Evolutionary conservation across 345 rosid species (phyloP).

Genomic region (Gossypium ekmanianum): DNA sequence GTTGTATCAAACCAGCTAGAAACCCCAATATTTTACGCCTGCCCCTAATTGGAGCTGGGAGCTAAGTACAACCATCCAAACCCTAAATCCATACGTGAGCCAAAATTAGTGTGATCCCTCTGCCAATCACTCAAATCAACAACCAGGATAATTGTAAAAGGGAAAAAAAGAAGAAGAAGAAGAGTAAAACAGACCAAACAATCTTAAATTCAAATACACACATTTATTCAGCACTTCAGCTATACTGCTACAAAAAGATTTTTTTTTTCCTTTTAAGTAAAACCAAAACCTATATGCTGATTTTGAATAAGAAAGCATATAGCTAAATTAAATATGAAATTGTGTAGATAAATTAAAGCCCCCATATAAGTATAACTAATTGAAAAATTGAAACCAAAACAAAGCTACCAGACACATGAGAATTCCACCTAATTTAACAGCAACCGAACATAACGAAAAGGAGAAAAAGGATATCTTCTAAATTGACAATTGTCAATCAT

Average conservation of each 20-base stretch:
- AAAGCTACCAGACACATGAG: neutral
- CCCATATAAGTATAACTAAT: neutral
- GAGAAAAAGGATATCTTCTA: neutral
- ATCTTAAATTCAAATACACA: neutral
- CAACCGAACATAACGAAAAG: neutral
- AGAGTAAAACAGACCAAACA: neutral
- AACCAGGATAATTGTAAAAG: neutral
- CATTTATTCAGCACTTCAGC: neutral
- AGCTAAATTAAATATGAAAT: neutral
- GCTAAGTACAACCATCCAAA: neutral
- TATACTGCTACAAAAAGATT: neutral
- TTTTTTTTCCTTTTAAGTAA: neutral
- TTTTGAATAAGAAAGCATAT: neutral
- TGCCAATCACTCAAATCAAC: too few relatives aligned
- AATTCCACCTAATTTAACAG: neutral
- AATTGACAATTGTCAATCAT: neutral
- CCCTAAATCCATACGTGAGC: neutral
- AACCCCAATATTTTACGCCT: neutral
- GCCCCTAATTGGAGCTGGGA: neutral
- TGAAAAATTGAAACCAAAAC: neutral
- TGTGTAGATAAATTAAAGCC: neutral
- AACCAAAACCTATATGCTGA: neutral
- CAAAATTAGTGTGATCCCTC: neutral
- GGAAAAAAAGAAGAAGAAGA: neutral
- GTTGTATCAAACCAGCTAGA: neutral